A percentile compares a stretch with the other conserved stretches of the same genome.
Evolutionary conservation across 352 stramenopile genomes (phyloP).

Genomic region (Globisporangium carolinianum): DNA sequence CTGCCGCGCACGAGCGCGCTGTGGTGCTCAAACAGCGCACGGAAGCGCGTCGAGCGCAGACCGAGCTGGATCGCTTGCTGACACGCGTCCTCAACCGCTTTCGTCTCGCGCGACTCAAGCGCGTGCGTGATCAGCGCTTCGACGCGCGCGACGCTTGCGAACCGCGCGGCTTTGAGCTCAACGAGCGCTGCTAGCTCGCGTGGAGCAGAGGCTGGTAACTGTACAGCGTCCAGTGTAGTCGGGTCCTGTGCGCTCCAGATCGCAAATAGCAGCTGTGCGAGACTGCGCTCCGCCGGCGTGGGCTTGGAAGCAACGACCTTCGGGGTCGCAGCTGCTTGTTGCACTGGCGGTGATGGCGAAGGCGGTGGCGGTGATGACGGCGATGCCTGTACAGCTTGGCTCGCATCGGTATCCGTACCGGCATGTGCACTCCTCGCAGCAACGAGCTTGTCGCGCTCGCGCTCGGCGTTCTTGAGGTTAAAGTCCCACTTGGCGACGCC

Average conservation of each 20-base stretch:
- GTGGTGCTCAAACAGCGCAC: conserved; percentile 38
- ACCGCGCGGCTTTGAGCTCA: conserved; percentile 33
- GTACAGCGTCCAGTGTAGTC: conserved; percentile 19
- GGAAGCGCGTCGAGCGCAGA: conserved; percentile 42
- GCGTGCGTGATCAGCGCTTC: conserved; percentile 32
- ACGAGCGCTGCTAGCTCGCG: conserved; percentile 20
- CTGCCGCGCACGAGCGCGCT: conserved; percentile 13
- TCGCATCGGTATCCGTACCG: neutral
- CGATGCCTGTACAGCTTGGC: neutral
- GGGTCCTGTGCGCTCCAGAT: conserved; percentile 31
- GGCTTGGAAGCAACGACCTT: neutral
- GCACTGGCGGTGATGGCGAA: neutral
- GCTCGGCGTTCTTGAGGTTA: conserved; percentile 71
- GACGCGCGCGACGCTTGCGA: conserved; percentile 35
- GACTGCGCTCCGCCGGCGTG: neutral
- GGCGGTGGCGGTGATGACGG: neutral
- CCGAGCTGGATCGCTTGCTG: conserved; percentile 49
- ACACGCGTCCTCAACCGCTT: conserved; percentile 43
- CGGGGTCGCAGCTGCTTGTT: conserved; percentile 6
- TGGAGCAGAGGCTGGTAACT: conserved; percentile 6
- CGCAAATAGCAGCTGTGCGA: conserved; percentile 26
- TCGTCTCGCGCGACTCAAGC: conserved; percentile 20
- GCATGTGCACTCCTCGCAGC: conserved; percentile 10
- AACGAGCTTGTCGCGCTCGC: conserved; percentile 55
- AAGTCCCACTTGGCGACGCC: conserved; percentile 80